phyloP scores from a whole-genome alignment of 352 stramenopile genomes.

The Globisporangium yorkense region DNA sequence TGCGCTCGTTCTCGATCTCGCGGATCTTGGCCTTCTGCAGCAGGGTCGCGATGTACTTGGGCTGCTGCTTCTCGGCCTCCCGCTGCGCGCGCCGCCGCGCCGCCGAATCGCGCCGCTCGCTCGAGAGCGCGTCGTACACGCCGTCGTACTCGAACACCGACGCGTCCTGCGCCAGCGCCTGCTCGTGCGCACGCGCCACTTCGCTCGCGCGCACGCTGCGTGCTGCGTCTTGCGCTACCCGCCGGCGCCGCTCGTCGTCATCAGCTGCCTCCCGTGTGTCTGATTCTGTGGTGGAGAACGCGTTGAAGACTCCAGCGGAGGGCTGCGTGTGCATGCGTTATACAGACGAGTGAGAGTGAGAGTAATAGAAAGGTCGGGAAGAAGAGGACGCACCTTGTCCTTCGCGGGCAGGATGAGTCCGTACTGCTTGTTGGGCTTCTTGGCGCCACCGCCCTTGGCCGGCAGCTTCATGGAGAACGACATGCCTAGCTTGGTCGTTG shows the following conservation, averaged over 20 bases:
- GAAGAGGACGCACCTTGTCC: slow-evolving; percentile 6
- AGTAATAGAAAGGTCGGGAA: not conserved
- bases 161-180: slow-evolving; percentile 69
- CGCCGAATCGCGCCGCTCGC: slow-evolving; percentile 25
- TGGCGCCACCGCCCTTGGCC: slow-evolving; percentile 12
- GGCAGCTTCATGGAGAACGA: slow-evolving; percentile 33
- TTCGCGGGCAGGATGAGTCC: slow-evolving; percentile 16
- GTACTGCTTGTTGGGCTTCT: slow-evolving; percentile 19
- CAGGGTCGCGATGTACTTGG: slow-evolving; percentile 90
- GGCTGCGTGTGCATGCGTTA: not conserved
- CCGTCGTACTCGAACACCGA: slow-evolving; percentile 90
- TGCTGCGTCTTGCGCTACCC: slow-evolving; percentile 39
- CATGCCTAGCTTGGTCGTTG: slow-evolving; percentile 6
- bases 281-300: slow-evolving; percentile 2
- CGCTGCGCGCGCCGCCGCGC: slow-evolving; percentile 35
- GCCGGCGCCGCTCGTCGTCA: slow-evolving; percentile 7
- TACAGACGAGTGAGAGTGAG: not conserved
- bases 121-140: slow-evolving; percentile 86
- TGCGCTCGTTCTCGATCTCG: slow-evolving; percentile 85
- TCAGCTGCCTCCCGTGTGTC: not conserved
- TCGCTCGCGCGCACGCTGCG: slow-evolving; percentile 47
- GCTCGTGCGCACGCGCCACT: slow-evolving; percentile 39
- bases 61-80: slow-evolving; percentile 57
- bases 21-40: slow-evolving; percentile 87
- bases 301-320: slow-evolving; percentile 9